These are phyloP conservation scores for Epichloe brachyelytri DNA, from an alignment of 2,329 filamentous ascomycete genomes.

Conservation along the genomic window DNA sequence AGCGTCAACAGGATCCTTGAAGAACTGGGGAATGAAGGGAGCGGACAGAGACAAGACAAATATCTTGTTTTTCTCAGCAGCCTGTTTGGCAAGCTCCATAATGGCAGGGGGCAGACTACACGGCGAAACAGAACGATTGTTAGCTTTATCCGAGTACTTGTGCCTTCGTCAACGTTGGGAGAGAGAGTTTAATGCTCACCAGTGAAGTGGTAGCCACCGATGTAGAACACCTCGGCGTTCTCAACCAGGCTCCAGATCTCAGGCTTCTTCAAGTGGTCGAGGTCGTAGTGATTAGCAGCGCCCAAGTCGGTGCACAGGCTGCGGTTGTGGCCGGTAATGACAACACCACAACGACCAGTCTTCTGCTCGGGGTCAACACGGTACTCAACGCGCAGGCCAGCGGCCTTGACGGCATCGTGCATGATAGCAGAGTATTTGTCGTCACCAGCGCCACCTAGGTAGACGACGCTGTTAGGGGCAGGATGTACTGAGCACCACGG, in stretches of 20 bases:
- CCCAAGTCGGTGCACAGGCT: constrained; percentile 90
- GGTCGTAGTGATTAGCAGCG: constrained; percentile 92
- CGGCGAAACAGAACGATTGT: not conserved
- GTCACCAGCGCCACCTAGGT: constrained; percentile 84
- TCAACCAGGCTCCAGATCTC: constrained; percentile 88
- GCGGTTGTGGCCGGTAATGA: constrained; percentile 95
- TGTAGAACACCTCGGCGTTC: constrained; percentile 78
- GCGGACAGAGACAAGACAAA: constrained; percentile 89
- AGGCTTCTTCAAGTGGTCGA: constrained; percentile 82
- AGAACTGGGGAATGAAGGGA: constrained; percentile 93
- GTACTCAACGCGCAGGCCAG: constrained; percentile 89
- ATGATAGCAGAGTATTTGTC: constrained; percentile 93
- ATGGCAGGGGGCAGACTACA: constrained; percentile 79
- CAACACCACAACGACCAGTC: constrained; percentile 87
- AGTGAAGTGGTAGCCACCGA: constrained; percentile 95
- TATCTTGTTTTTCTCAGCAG: constrained; percentile 76
- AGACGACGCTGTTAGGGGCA: constrained; percentile 84
- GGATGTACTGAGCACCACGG: constrained; percentile 90
- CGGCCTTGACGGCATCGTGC: constrained; percentile 71
- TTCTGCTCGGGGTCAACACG: constrained; percentile 72
- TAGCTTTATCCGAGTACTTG: not conserved
- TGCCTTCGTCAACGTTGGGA: not conserved
- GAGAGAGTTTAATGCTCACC: constrained; percentile 18
- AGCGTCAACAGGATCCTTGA: constrained; percentile 87
- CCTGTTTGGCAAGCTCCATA: constrained; percentile 80